Evolutionary conservation across 352 stramenopile genomes (phyloP).

Genomic region (Globisporangium orthogonon): DNA sequence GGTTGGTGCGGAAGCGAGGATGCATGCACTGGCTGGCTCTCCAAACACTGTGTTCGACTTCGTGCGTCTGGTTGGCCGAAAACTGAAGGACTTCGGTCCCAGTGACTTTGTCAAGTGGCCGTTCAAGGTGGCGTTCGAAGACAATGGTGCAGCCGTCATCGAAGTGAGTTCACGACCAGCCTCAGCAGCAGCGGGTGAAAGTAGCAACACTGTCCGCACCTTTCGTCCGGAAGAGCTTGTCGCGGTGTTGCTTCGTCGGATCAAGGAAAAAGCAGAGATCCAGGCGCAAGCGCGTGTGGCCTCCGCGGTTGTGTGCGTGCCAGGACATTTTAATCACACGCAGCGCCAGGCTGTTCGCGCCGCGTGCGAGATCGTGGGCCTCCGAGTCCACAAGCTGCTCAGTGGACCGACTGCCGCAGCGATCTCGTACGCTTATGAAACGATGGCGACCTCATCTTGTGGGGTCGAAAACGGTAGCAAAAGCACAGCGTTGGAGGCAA

Average conservation of each 20-base stretch:
- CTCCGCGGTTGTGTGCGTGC: conserved; percentile 22
- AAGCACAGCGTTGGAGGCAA: not conserved
- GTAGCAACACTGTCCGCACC: not conserved
- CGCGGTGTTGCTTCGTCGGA: conserved; percentile 27
- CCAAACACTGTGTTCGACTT: conserved; percentile 27
- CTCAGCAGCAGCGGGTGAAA: not conserved
- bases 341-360: conserved; percentile 35
- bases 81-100: conserved; percentile 10
- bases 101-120: conserved; percentile 22
- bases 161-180: conserved; percentile 9
- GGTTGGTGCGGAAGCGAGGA: conserved; percentile 1
- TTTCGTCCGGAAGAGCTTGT: conserved; percentile 38
- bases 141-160: conserved; percentile 25
- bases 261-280: conserved; percentile 28
- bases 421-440: conserved; percentile 10
- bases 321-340: conserved; percentile 34
- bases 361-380: conserved; percentile 27
- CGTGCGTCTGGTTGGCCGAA: conserved; percentile 19
- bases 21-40: conserved; percentile 9
- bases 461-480: not conserved
- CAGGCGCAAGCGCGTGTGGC: conserved; percentile 14
- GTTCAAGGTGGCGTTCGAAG: conserved; percentile 22
- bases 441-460: not conserved
- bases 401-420: conserved; percentile 29
- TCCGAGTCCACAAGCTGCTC: conserved; percentile 21